Conservation (phyloP, 768 basidiomycete genomes). For the Nidularia sp. region DNA sequence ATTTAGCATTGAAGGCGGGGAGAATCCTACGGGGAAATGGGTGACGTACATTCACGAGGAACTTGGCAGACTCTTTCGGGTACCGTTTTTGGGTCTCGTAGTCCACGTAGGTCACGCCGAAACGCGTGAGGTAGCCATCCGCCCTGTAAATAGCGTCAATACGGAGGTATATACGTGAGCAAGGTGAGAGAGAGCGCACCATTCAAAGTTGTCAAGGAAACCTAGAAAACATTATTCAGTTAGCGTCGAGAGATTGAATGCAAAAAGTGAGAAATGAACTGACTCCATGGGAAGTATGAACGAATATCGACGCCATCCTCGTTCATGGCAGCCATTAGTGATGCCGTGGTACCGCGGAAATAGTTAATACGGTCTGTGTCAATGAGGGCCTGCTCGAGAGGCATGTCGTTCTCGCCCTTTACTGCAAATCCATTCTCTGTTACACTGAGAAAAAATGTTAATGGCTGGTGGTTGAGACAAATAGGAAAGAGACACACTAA, state of each 20-base stretch:
- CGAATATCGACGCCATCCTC: slow-evolving; percentile 62
- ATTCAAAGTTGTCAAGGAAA: slow-evolving; percentile 71
- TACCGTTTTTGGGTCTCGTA: slow-evolving; percentile 63
- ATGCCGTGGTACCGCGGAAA: slow-evolving; percentile 54
- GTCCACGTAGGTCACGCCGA: slow-evolving; percentile 71
- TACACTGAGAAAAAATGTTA: slow-evolving; percentile 32
- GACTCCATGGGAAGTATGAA: slow-evolving; percentile 69
- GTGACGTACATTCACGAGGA: slow-evolving; percentile 45
- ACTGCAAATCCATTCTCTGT: slow-evolving; percentile 75
- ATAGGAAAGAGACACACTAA: slow-evolving; percentile 18
- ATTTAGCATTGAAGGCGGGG: not conserved
- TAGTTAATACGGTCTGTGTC: slow-evolving; percentile 67
- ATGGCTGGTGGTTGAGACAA: not conserved
- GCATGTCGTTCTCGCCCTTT: slow-evolving; percentile 53
- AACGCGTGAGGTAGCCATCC: slow-evolving; percentile 66
- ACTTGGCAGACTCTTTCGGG: slow-evolving; percentile 60
- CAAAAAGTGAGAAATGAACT: slow-evolving; percentile 13
- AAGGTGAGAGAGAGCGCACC: slow-evolving; percentile 25
- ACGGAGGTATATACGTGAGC: too few species aligned
- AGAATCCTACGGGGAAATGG: not conserved
- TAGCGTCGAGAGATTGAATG: not conserved
- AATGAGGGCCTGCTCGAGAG: slow-evolving; percentile 47
- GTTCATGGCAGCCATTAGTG: slow-evolving; percentile 51
- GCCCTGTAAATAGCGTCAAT: slow-evolving; percentile 28
- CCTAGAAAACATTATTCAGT: slow-evolving; percentile 26